Base-by-base conservation (phyloP, 2,329 filamentous ascomycete species). In the Lachnellula hyalina region DNA sequence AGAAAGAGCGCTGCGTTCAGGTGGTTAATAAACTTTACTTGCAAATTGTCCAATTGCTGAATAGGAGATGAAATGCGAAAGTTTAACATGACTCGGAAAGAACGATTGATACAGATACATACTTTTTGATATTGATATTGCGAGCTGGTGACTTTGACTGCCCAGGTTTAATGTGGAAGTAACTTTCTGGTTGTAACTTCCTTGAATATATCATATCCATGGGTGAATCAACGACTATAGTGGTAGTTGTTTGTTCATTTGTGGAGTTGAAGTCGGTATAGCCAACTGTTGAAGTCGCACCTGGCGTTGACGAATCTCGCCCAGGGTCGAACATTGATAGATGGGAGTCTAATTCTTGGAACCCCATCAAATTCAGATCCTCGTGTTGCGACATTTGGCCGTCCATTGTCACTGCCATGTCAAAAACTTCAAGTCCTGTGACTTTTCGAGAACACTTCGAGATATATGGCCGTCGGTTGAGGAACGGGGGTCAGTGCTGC, bases 271-370 rank as follows among this genome's bases (percentile, higher is more conserved):
- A 58, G 47, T 64, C 61, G 28, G 56, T 65, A 54, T 61, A 63
- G 51, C 57, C 57, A 53, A 60, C 59, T 47, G 62, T 63, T 57
- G 65, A 67, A 47, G 65, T 59, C 48, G 61, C 59, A 59, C 58
- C 62, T 41, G 65, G 63, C 17, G 65, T 64, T 36, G 65, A 66
- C 47, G 64, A 63, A 28, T 65, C 65, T 58, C 58, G 60, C 21
- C 51, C 57, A 36, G 54, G 55, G 55, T 70, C 68, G 51, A 70
- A 70, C 59, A 69, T 67, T 52, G 68, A 65, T 36, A 71, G 62
- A 57, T 71, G 69, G 54, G 70, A 71, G 60, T 71, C 68, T 53
- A 70, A 57, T 61, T 71, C 68, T 63, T 70, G 65, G 47, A 68
- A 59, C 34, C 70, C 67, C 66, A 68, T 70, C 59, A 69, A 60